Percentiles rank a stretch among this genome's conserved stretches.
phyloP scores from a whole-genome alignment of 1,284 basidiomycete species.

The Anthracocystis walkeri region DNA sequence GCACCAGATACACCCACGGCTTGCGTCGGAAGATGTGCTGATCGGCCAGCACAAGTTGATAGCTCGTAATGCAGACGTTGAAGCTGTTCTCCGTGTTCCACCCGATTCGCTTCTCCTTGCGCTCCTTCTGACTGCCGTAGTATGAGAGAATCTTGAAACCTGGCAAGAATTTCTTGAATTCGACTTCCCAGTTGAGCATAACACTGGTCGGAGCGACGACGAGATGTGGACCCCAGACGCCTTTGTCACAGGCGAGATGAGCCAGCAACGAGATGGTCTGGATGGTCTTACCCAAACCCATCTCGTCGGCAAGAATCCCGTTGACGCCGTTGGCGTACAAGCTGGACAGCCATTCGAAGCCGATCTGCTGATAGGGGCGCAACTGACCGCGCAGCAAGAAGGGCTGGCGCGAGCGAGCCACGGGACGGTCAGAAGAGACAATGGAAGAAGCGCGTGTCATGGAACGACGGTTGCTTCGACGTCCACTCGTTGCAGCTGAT shows the following conservation, averaged over 20 bases:
- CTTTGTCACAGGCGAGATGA: conserved; percentile 91
- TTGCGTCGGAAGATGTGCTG: conserved; percentile 95
- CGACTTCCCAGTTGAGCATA: conserved; percentile 98
- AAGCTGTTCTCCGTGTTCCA: conserved; percentile 94
- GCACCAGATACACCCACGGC: conserved; percentile 94
- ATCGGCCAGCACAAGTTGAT: conserved; percentile 88
- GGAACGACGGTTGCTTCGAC: conserved; percentile 40
- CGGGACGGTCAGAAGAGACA: conserved; percentile 70
- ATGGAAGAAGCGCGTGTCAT: conserved; percentile 49
- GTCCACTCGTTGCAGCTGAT: conserved; percentile 32
- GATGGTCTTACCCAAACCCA: conserved; percentile 85
- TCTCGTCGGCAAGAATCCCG: conserved; percentile 82
- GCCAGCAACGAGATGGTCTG: conserved; percentile 93
- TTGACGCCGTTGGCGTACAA: conserved; percentile 88
- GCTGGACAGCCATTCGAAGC: conserved; percentile 93
- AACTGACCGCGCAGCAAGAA: conserved; percentile 86
- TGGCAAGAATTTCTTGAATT: conserved; percentile 97
- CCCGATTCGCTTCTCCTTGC: conserved; percentile 91
- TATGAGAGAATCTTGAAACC: conserved; percentile 93
- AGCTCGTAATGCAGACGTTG: conserved; percentile 96
- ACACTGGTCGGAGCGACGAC: conserved; percentile 96
- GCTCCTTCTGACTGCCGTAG: conserved; percentile 89
- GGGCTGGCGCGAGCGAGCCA: conserved; percentile 74
- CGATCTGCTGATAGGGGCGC: conserved; percentile 92
- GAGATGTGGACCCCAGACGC: conserved; percentile 96